Conservation (phyloP, 352 stramenopile genomes). For the Lagenidium sp. region DNA sequence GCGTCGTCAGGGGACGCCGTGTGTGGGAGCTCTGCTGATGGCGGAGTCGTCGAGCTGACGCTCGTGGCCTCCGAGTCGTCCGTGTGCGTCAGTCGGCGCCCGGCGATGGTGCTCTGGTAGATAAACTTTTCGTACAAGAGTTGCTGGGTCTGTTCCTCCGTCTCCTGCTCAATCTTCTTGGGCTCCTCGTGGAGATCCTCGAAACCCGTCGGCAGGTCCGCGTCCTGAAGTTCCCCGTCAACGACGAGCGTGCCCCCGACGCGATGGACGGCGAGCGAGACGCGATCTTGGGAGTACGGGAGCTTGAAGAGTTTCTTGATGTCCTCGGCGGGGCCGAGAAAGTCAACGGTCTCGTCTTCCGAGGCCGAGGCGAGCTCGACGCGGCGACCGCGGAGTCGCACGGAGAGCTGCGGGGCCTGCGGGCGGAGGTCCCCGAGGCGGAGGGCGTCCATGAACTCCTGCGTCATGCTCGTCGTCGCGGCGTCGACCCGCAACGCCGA, state of each 20-base stretch:
- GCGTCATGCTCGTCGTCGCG: slow-evolving; percentile 19
- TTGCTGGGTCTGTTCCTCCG: slow-evolving; percentile 27
- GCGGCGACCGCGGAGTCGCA: slow-evolving; percentile 49
- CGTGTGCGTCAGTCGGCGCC: slow-evolving; percentile 14
- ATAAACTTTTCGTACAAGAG: slow-evolving; percentile 85
- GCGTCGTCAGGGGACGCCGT: not conserved
- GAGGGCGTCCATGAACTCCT: slow-evolving; percentile 68
- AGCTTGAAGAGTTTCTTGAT: slow-evolving; percentile 86
- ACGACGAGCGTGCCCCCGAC: slow-evolving; percentile 74
- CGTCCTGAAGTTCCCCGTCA: slow-evolving; percentile 65
- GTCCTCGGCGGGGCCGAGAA: slow-evolving; percentile 73
- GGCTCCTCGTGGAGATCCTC: slow-evolving; percentile 35
- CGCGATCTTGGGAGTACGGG: slow-evolving; percentile 63
- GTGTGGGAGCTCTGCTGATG: too few species aligned
- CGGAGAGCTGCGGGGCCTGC: slow-evolving; percentile 59
- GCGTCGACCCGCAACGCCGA: not conserved
- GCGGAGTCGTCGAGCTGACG: too few species aligned
- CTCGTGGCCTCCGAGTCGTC: too few species aligned
- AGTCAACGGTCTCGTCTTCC: slow-evolving; percentile 67
- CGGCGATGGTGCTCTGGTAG: slow-evolving; percentile 59
- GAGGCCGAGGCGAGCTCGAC: slow-evolving; percentile 63
- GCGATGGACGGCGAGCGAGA: slow-evolving; percentile 78
- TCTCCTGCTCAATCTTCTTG: slow-evolving; percentile 44
- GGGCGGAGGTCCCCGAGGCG: slow-evolving; percentile 39
- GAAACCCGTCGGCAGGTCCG: slow-evolving; percentile 60